Conservation (phyloP, 208 protist genomes). For the Vickermania spadyakhi region DNA sequence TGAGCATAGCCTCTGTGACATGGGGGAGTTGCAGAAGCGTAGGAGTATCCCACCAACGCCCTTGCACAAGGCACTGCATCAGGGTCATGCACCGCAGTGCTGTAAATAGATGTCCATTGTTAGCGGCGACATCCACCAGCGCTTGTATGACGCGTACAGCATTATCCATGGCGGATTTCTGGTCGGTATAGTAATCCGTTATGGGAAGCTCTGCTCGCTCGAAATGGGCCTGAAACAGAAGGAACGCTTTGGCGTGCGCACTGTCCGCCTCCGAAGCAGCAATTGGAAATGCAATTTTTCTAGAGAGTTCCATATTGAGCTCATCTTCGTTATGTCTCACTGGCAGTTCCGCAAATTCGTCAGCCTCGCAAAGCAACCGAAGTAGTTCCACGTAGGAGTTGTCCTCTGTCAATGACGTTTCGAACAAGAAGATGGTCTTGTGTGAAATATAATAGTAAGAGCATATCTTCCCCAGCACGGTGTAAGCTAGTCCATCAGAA, state of each 20-base stretch:
- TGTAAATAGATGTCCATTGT: constrained; percentile 88
- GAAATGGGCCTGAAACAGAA: constrained; percentile 98
- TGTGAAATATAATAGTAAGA: constrained; percentile 99
- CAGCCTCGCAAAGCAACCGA: constrained; percentile 79
- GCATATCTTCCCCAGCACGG: constrained; percentile 94
- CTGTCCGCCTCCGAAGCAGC: constrained; percentile 69
- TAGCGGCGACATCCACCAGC: constrained; percentile 93
- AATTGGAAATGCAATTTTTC: constrained; percentile 58
- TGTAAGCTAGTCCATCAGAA: constrained; percentile 64
- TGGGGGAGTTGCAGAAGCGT: constrained; percentile 87
- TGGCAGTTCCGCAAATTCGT: constrained; percentile 95
- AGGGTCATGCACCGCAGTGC: constrained; percentile 89
- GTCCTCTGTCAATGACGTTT: constrained; percentile 49
- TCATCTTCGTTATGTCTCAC: constrained; percentile 99
- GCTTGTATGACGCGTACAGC: constrained; percentile 93
- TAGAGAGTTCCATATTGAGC: constrained; percentile 88
- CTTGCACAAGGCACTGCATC: constrained; percentile 94
- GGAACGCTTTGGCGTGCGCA: constrained; percentile 94
- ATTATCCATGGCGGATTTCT: constrained; percentile 97
- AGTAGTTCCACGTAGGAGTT: constrained; percentile 67
- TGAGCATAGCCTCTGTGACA: constrained; percentile 62
- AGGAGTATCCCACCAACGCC: constrained; percentile 71
- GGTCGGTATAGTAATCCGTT: constrained; percentile 98
- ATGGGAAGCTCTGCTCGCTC: constrained; percentile 88
- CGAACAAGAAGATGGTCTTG: constrained; percentile 89